These are phyloP conservation scores for Sarocladiaceae sp. DNA, from an alignment of 2,329 filamentous ascomycete species.

Conservation along the genomic window DNA sequence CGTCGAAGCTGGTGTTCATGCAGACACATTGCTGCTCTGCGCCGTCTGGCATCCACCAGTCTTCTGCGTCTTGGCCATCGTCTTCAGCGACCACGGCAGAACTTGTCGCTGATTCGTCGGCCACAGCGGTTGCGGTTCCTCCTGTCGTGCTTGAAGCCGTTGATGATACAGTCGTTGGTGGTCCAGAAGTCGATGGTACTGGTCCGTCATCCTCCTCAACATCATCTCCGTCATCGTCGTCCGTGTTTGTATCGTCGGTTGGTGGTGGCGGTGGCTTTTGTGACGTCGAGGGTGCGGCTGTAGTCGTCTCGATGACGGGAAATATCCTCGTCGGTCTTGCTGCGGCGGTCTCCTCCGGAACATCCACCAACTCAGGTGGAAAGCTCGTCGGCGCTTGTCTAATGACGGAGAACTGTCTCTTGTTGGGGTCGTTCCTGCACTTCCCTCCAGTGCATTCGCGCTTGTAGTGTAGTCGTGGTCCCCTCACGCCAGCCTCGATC, in stretches of 20 bases:
- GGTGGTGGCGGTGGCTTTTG: neutral
- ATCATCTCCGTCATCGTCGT: neutral
- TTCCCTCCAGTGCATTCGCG: neutral
- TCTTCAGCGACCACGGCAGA: neutral
- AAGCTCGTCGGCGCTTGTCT: constrained; percentile 27
- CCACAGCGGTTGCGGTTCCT: neutral
- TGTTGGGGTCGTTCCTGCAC: constrained; percentile 8
- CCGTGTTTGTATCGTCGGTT: neutral
- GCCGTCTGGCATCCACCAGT: constrained; percentile 13
- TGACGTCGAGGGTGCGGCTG: neutral
- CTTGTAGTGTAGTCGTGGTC: constrained; percentile 3
- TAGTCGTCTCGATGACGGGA: neutral
- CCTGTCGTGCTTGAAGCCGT: neutral
- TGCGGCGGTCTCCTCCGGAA: neutral
- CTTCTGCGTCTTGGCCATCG: constrained; percentile 13
- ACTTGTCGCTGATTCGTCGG: neutral
- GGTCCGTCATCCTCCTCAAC: neutral
- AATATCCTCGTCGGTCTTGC: constrained; percentile 1
- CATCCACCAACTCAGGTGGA: constrained; percentile 14
- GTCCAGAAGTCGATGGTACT: neutral
- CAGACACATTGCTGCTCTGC: constrained; percentile 34
- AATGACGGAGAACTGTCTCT: constrained; percentile 25
- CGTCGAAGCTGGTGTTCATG: constrained; percentile 34
- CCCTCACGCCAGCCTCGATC: neutral
- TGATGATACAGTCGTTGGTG: neutral